Base-by-base conservation (phyloP, 148 eudicot genomes). In the Cornus suecica region DNA sequence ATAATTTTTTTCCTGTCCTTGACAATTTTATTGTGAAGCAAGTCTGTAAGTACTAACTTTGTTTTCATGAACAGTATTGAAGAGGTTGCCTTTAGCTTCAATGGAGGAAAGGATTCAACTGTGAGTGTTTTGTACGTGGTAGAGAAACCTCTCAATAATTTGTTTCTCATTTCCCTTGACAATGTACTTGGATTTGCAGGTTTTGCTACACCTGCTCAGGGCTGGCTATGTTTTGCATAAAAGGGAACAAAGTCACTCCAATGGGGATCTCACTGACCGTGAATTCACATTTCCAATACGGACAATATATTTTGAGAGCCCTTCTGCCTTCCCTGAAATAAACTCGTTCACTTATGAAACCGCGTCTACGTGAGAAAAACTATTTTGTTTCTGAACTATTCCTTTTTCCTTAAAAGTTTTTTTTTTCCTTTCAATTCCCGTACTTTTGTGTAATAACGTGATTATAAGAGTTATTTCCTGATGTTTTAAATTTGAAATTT, bases 101-200 rank as follows among this genome's bases (percentile, higher is more conserved):
- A 92, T 78, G 99, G 99, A 74, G 99, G 99, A 79, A 95, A 95
- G 82, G 99, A 95, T 86, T 95, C 99, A 74, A 91, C 94, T 81
- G 99, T 95, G 86, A 81, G 99, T 76, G 22, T 83, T 60, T 80
- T 71, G 20, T 78, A 61, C 30, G 26, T 29, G 68, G 63, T 34
- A 20, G 65, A 51, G 34, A n/a, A 64, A 22, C 58, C 71, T 9
- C 45, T 67, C 5, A 68, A 20, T 24, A 10, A 20, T 76, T 76
- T 68, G 26, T 74, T 56, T 32, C 23, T 28, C 23, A 2, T 31
- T 68, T 54, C 71, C 65, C 64, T n/a, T 65, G 66, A 61, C 23
- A 66, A 42, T 65, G 10, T 63, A 69, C 68, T 45, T 24, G 31
- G 48, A 4, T 73, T 30, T 80, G 70, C 83, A 95, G 99, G 99